Evolutionary conservation across 345 rosid genomes (phyloP), one percentile per base, ranked within the genome.

Genomic region (Viola odorata): DNA sequence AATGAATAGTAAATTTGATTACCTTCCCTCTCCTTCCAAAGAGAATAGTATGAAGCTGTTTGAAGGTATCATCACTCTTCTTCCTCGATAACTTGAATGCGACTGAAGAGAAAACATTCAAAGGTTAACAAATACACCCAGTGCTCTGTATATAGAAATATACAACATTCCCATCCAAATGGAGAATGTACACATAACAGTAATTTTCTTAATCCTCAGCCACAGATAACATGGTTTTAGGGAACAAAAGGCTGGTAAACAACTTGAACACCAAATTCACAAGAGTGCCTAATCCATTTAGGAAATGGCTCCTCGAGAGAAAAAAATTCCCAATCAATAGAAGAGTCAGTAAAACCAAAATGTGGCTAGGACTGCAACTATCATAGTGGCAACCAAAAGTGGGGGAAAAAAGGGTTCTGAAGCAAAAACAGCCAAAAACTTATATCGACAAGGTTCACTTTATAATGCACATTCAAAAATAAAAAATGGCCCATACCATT

Each of bases 21-120:
- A 91, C 98, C 85, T 87, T 92, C 42, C 86, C 96, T 73, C 96
- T 87, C 79, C 85, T 84, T 60, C 86, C 88, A 77, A 73, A 92
- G 6, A 89, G 84, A 73, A 89, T 76, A 37, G 78, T 55, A 64
- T 92, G 98, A 45, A 92, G 85, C 79, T 76, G 67, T 74, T 80
- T 92, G 62, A 87, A 74, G 63, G 84, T 69, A 63, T 89, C 96
- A 65, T 89, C 98, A 41, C 69, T 69, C 85, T 92, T 92, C 81
- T 70, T 81, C 76, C 87, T 78, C 57, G 89, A 70, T 69, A 91
- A 68, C 77, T 85, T 91, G 82, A 77, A 87, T 4, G 96, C 91
- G 77, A 91, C 98, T 91, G 80, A 68, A 73, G 47, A 57, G 57
- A 53, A 58, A 64, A 55, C 58, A 79, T 3, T n/a, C 53, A 42